Percentiles rank a stretch among this genome's conserved stretches.
These are phyloP conservation scores for Neurospora sp. DNA, from an alignment of 2,329 filamentous ascomycete species.

Conservation along the genomic window DNA sequence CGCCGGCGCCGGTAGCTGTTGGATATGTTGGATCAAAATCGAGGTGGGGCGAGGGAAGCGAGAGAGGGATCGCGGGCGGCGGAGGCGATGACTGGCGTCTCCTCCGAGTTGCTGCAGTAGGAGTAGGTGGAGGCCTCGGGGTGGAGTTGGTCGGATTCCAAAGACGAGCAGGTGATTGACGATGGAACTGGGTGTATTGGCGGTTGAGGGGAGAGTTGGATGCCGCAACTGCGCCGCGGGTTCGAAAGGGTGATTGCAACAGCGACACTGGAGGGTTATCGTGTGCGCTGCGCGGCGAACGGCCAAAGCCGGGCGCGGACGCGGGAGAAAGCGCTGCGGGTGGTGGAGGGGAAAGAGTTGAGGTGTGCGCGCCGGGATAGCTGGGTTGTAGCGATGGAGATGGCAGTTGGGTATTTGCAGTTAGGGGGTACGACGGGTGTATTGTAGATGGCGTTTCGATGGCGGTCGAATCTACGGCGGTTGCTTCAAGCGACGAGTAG, in stretches of 20 bases:
- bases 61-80: slow-evolving; percentile 40
- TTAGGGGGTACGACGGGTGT: neutral
- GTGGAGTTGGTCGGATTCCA: slow-evolving; percentile 55
- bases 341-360: slow-evolving; percentile 9
- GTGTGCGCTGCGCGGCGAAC: slow-evolving; percentile 14
- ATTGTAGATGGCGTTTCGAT: neutral
- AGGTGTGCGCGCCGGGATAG: slow-evolving; percentile 20
- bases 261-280: slow-evolving; percentile 17
- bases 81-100: slow-evolving; percentile 43
- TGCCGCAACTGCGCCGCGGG: slow-evolving; percentile 12
- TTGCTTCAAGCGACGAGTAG: slow-evolving; percentile 12
- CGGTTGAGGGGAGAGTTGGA: neutral
- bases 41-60: slow-evolving; percentile 32
- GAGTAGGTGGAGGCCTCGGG: slow-evolving; percentile 34
- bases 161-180: slow-evolving; percentile 39
- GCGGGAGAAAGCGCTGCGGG: slow-evolving; percentile 5
- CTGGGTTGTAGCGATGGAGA: slow-evolving; percentile 23
- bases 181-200: slow-evolving; percentile 9
- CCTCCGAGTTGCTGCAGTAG: slow-evolving; percentile 21
- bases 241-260: slow-evolving; percentile 35
- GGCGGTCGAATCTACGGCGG: slow-evolving; percentile 21
- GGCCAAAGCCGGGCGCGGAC: slow-evolving; percentile 7
- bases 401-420: slow-evolving; percentile 21
- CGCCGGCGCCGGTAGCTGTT: slow-evolving; percentile 30
- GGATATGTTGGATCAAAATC: slow-evolving; percentile 28